phyloP scores from a whole-genome alignment of 31 red algal species.

The Odonthalia washingtoniensis region DNA sequence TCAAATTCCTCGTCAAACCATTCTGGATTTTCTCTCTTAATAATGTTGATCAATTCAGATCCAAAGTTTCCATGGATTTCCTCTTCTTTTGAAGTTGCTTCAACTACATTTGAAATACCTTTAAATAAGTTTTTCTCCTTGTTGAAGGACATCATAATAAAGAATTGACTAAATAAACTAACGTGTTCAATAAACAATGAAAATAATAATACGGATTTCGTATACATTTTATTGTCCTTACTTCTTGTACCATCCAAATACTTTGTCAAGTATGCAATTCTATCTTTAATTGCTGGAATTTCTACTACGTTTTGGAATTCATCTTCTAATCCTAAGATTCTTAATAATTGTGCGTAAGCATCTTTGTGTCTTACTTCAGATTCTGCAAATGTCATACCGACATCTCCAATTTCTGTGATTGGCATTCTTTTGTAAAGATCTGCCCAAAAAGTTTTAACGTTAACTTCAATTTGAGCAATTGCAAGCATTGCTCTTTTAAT shows the following conservation, averaged over 20 bases:
- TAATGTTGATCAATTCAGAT: constrained; percentile 2
- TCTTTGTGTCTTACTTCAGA: constrained; percentile 8
- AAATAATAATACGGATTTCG: constrained; percentile 6
- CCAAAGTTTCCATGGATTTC: constrained; percentile 20
- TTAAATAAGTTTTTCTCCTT: constrained; percentile 19
- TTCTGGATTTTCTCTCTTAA: constrained; percentile 5
- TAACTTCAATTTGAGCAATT: constrained; percentile 27
- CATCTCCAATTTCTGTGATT: constrained; percentile 19
- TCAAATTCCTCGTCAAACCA: constrained; percentile 17
- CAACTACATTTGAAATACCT: constrained; percentile 23
- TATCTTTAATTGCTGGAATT: constrained; percentile 17
- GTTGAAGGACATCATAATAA: constrained; percentile 24
- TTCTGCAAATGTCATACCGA: constrained; percentile 12
- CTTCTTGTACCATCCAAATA: background rate
- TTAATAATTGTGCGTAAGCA: constrained; percentile 5
- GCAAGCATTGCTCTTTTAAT: constrained; percentile 11
- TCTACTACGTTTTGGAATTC: background rate
- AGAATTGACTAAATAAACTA: constrained; percentile 2
- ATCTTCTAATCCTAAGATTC: constrained; percentile 1
- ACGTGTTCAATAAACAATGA: constrained; percentile 29
- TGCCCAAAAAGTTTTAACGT: constrained; percentile 20
- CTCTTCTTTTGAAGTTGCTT: constrained; percentile 29
- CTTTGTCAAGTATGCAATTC: background rate
- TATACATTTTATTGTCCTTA: background rate
- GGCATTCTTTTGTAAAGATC: background rate